Evolutionary conservation across 331 rosid genomes (phyloP).

Genomic region (Prunus yedoensis): DNA sequence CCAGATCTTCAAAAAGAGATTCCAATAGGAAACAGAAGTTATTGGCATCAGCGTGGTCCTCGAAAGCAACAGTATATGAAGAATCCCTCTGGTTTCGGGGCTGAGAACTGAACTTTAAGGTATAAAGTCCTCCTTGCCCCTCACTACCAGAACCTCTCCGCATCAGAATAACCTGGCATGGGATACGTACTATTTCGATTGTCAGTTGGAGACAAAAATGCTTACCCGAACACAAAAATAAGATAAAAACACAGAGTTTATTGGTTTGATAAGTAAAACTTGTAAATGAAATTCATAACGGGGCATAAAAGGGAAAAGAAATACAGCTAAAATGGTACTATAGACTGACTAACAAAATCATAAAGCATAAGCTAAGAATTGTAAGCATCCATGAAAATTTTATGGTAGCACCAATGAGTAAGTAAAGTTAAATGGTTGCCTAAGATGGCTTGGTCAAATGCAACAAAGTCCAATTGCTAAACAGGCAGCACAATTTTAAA

Average conservation of each 20-base stretch:
- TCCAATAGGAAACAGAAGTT: slow-evolving; percentile 77
- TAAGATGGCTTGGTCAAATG: neutral
- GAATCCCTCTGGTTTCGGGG: slow-evolving; percentile 34
- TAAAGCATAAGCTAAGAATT: neutral
- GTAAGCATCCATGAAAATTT: neutral
- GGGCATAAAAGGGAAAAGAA: neutral
- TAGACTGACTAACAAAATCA: neutral
- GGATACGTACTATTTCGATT: slow-evolving; percentile 16
- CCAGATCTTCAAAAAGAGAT: slow-evolving; percentile 65
- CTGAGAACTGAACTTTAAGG: slow-evolving; percentile 40
- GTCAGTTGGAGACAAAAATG: slow-evolving; percentile 14
- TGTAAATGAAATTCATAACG: neutral
- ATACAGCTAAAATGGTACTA: neutral
- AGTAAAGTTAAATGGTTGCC: slow-evolving; percentile 3
- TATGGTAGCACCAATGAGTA: neutral
- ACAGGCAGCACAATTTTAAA: neutral
- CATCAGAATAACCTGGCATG: slow-evolving; percentile 61
- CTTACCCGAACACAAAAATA: neutral
- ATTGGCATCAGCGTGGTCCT: slow-evolving; percentile 69
- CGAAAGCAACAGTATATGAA: slow-evolving; percentile 71
- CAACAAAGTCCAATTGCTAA: neutral
- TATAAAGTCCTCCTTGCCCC: slow-evolving; percentile 57
- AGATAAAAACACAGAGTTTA: neutral
- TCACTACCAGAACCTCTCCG: slow-evolving; percentile 45
- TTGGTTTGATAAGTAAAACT: neutral